Evolutionary conservation across 139 green algal species (phyloP).

Genomic region (Klebsormidium nitens): DNA sequence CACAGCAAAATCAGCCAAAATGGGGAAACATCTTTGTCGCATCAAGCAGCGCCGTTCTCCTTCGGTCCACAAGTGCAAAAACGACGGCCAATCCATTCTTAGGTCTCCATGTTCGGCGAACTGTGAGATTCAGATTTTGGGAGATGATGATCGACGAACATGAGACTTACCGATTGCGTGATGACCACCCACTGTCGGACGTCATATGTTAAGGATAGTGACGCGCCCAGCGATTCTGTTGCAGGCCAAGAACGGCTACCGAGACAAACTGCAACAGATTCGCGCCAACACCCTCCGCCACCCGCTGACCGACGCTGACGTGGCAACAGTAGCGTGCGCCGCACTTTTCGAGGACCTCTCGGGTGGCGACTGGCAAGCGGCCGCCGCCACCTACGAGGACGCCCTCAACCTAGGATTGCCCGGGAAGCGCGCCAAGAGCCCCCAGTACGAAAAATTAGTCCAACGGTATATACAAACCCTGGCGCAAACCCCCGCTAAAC

Average conservation of each 20-base stretch:
- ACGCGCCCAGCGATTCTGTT: slow-evolving; percentile 4
- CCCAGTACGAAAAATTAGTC: slow-evolving; percentile 41
- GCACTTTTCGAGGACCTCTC: slow-evolving; percentile 46
- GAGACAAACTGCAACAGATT: slow-evolving; percentile 2
- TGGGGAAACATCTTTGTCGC: too few species aligned
- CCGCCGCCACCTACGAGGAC: slow-evolving; percentile 46
- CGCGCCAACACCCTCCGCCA: not conserved
- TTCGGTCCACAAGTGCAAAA: too few species aligned
- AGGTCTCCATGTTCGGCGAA: too few species aligned
- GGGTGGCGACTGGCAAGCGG: slow-evolving; percentile 30
- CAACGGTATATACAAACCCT: slow-evolving; percentile 42
- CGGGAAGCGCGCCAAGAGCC: slow-evolving; percentile 26
- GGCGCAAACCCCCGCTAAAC: slow-evolving; percentile 5
- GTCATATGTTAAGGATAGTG: too few species aligned
- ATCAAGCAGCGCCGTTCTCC: too few species aligned
- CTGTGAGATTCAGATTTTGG: too few species aligned
- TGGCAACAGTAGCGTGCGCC: slow-evolving; percentile 40
- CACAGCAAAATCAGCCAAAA: too few species aligned
- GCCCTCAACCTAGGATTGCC: slow-evolving; percentile 18
- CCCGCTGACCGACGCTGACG: slow-evolving; percentile 10
- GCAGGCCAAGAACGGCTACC: slow-evolving; percentile 18
- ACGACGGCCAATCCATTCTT: too few species aligned
- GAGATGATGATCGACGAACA: too few species aligned
- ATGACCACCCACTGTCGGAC: too few species aligned
- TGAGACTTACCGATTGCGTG: too few species aligned